Evolutionary conservation across 2,329 filamentous ascomycete species (phyloP), one percentile per base, ranked within the genome.

Genomic region (Aspergillus aculeatus): DNA sequence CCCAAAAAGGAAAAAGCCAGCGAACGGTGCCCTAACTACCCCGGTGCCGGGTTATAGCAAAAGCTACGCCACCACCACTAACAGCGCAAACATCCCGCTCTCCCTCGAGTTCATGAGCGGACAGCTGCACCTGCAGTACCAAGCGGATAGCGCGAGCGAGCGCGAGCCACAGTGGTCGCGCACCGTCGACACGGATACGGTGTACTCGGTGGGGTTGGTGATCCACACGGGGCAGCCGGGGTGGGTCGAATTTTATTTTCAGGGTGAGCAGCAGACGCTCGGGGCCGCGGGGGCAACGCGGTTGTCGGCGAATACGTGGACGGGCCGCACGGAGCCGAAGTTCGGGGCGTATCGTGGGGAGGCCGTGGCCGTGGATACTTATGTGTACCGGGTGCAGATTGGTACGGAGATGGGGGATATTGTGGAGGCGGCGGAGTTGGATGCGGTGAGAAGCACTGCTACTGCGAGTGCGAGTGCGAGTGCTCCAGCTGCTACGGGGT

Each of bases 261-360:
- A 63, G 35, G 59, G 61, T n/a, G 53, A 63, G 32, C 41, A 54
- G 44, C 61, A 61, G 56, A 54, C 38, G 10, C 57, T 60, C 35
- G 58, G 44, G 2, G 10, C 21, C 19, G 14, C 12, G 47, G 60
- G 54, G 14, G 48, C 26, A 16, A 56, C 57, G 6, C 54, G 54
- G 11, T 21, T 61, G 38, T 11, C 44, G 2, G 61, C 61, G 10
- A 59, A 55, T 23, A 63, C 61, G 16, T 61, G 58, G 31, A 53
- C 56, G 3, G 63, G 63, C 4, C 59, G 58, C 9, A 44, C 57
- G n/a, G 61, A 63, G 32, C 63, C 63, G 14, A 65, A 65, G 53
- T 63, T 65, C 41, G 63, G 63, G n/a, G 61, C 57, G 9, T 65
- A 62, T 44, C 61, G 61, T n/a, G 63, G 63, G 3, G 63, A 65